These are phyloP conservation scores for Candida khao-thaluensis DNA, from an alignment of 805 yeast genomes.

Conservation along the genomic window DNA sequence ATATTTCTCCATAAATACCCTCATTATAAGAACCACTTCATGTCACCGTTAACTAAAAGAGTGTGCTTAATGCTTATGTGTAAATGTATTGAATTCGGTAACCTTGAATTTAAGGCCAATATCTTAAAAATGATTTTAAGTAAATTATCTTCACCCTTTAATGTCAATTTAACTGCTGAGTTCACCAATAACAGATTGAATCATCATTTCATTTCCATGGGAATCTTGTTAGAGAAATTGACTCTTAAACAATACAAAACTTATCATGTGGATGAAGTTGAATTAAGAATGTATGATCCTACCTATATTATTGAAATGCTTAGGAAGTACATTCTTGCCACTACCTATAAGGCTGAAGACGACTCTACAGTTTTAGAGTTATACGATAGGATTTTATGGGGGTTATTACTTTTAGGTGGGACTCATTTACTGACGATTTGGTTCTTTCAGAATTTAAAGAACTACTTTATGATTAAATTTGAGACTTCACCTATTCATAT, in stretches of 20 bases:
- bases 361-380: conserved; percentile 35
- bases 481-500: conserved; percentile 25
- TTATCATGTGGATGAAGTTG: conserved; percentile 11
- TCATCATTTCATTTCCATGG: conserved; percentile 21
- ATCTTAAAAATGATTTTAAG: conserved; percentile 12
- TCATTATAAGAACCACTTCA: conserved; percentile 14
- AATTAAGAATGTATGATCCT: conserved; percentile 12
- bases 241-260: conserved; percentile 11
- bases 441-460: conserved; percentile 40
- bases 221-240: conserved; percentile 22
- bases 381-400: conserved; percentile 42
- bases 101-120: conserved; percentile 9
- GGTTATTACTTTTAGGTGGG: conserved; percentile 45
- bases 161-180: conserved; percentile 15
- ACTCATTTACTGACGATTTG: conserved; percentile 40
- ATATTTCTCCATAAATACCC: conserved; percentile 5
- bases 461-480: conserved; percentile 22
- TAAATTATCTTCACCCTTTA: conserved; percentile 12
- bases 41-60: conserved; percentile 15
- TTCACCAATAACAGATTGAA: conserved; percentile 26
- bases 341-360: conserved; percentile 29
- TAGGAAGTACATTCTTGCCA: conserved; percentile 36
- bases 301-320: conserved; percentile 33
- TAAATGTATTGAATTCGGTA: conserved; percentile 18
- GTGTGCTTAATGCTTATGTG: conserved; percentile 13